Evolutionary conservation across 192 early-diverging fungal species (phyloP).

Genomic region (Podila verticillata): DNA sequence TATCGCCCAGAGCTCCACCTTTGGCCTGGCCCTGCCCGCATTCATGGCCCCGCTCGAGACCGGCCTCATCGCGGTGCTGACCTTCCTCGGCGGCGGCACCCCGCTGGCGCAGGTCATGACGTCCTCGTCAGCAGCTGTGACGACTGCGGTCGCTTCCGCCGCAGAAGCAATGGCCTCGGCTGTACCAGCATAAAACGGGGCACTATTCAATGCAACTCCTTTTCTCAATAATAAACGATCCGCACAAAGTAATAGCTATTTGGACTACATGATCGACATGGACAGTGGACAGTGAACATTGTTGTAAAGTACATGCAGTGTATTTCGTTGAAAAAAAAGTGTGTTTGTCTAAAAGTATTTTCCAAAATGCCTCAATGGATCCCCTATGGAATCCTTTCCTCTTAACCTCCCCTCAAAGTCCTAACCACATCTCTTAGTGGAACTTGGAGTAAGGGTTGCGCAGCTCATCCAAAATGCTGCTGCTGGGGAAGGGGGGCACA

Average conservation of each 20-base stretch:
- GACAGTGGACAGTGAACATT: too few relatives aligned
- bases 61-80: conserved; percentile 10
- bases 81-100: conserved; percentile 27
- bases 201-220: too few relatives aligned
- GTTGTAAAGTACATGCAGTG: too few relatives aligned
- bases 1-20: conserved; percentile 34
- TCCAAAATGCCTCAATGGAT: too few relatives aligned
- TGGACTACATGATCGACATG: too few relatives aligned
- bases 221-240: too few relatives aligned
- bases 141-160: neutral
- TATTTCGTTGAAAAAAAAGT: too few relatives aligned
- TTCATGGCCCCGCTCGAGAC: conserved; percentile 23
- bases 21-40: conserved; percentile 30
- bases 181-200: too few relatives aligned
- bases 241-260: too few relatives aligned
- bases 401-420: too few relatives aligned
- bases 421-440: conserved; percentile 13
- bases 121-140: neutral
- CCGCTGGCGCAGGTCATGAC: conserved; percentile 28
- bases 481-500: conserved; percentile 48
- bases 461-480: conserved; percentile 45
- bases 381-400: too few relatives aligned
- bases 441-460: conserved; percentile 50
- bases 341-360: too few relatives aligned
- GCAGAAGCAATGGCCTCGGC: neutral